A percentile compares a stretch with the other conserved stretches of the same genome.
Evolutionary conservation across 305 asterid species (phyloP).

Genomic region (Ajuga reptans): DNA sequence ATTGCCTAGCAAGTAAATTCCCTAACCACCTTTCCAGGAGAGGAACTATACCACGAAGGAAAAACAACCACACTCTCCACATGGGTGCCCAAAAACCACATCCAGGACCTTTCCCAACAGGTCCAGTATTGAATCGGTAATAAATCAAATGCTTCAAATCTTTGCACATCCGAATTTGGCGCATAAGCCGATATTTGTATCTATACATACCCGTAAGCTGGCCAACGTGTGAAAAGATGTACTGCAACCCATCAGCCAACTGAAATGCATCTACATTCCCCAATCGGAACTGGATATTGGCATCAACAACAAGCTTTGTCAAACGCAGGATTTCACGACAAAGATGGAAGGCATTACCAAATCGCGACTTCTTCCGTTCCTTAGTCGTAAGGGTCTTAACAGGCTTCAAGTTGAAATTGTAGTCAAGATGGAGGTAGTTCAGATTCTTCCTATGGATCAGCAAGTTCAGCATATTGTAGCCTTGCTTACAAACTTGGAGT

Average conservation of each 20-base stretch:
- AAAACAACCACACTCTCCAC: constrained; percentile 99
- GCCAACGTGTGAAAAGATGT: constrained; percentile 95
- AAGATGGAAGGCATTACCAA: constrained; percentile 98
- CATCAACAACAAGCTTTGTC: constrained; percentile 98
- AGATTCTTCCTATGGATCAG: constrained; percentile 92
- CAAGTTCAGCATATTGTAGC: constrained; percentile 94
- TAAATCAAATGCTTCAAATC: constrained; percentile 96
- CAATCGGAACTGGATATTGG: constrained; percentile 96
- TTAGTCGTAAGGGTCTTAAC: constrained; percentile 97
- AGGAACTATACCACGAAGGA: constrained; percentile 98
- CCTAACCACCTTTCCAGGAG: constrained; percentile 98
- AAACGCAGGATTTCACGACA: constrained; percentile 95
- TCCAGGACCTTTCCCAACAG: constrained; percentile 99
- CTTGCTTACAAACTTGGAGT: constrained; percentile 98
- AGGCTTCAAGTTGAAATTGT: constrained; percentile 93
- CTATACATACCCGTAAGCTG: constrained; percentile 99
- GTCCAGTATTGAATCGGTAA: constrained; percentile 97
- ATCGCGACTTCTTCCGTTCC: constrained; percentile 94
- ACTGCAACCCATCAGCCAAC: constrained; percentile 98
- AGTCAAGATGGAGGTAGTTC: constrained; percentile 95
- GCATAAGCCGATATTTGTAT: constrained; percentile 94
- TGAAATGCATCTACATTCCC: constrained; percentile 99
- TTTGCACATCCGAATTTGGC: constrained; percentile 99
- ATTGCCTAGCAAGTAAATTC: constrained; percentile 90
- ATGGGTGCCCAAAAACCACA: constrained; percentile 99